A percentile compares a stretch with the other conserved stretches of the same genome.
These are phyloP conservation scores for Salix udensis DNA, from an alignment of 345 rosid genomes.

Conservation along the genomic window DNA sequence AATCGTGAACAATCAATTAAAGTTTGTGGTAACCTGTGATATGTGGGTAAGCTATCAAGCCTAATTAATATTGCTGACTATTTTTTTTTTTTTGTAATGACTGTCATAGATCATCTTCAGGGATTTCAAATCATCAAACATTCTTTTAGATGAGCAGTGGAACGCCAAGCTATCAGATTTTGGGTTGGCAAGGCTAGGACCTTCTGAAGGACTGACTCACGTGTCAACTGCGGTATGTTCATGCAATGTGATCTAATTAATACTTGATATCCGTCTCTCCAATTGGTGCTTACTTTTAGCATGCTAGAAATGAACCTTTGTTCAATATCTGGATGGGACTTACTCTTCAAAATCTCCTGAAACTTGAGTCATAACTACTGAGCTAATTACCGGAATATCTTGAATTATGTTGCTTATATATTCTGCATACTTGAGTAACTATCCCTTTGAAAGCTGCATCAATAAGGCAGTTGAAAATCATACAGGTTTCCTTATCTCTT, in stretches of 20 bases:
- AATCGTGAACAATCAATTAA: neutral
- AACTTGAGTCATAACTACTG: neutral
- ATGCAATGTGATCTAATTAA: neutral
- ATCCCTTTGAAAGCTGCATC: neutral
- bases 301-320: neutral
- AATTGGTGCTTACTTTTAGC: neutral
- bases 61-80: neutral
- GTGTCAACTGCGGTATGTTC: conserved; percentile 79
- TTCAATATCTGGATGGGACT: neutral
- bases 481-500: neutral
- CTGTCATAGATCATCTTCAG: conserved; percentile 65
- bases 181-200: conserved; percentile 93
- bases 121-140: conserved; percentile 88
- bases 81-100: neutral
- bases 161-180: conserved; percentile 96
- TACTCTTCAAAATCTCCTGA: neutral
- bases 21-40: neutral
- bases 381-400: neutral
- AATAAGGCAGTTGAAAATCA: neutral
- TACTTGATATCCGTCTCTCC: neutral
- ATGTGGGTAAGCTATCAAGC: neutral
- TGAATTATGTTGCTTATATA: neutral
- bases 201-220: conserved; percentile 83
- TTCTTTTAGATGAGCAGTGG: conserved; percentile 81
- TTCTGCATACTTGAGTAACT: neutral